These are phyloP conservation scores for Scedosporium aurantiacum DNA, from an alignment of 2,329 filamentous ascomycete species.

Conservation along the genomic window DNA sequence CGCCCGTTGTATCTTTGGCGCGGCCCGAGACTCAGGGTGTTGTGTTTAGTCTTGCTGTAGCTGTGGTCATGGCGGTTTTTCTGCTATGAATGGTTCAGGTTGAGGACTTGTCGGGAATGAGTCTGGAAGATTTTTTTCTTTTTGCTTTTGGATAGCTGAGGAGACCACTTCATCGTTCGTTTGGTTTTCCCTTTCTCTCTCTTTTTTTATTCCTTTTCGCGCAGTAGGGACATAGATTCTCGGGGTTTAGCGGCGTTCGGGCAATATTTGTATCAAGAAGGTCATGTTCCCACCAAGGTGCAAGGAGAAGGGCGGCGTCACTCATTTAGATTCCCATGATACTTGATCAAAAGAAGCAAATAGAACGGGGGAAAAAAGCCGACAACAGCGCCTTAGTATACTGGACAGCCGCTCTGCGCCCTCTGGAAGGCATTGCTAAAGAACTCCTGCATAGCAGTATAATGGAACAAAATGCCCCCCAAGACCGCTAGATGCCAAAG, in stretches of 20 bases:
- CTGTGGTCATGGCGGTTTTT: neutral
- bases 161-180: neutral
- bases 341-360: conserved; percentile 1
- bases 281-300: neutral
- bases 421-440: conserved; percentile 68
- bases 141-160: neutral
- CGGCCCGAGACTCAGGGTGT: neutral
- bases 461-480: conserved; percentile 94
- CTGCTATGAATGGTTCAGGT: neutral
- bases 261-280: neutral
- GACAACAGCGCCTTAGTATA: conserved; percentile 26
- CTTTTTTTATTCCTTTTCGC: neutral
- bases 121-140: neutral
- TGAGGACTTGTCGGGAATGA: neutral
- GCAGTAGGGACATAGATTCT: neutral
- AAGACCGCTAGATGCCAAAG: conserved; percentile 94
- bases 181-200: neutral
- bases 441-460: conserved; percentile 89
- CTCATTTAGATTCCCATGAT: neutral
- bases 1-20: neutral
- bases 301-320: neutral
- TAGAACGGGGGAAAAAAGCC: neutral
- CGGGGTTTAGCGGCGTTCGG: neutral
- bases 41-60: neutral
- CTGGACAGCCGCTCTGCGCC: conserved; percentile 48